Conservation (phyloP, 2,329 filamentous ascomycete species). For the Scolecobasidium constrictum region DNA sequence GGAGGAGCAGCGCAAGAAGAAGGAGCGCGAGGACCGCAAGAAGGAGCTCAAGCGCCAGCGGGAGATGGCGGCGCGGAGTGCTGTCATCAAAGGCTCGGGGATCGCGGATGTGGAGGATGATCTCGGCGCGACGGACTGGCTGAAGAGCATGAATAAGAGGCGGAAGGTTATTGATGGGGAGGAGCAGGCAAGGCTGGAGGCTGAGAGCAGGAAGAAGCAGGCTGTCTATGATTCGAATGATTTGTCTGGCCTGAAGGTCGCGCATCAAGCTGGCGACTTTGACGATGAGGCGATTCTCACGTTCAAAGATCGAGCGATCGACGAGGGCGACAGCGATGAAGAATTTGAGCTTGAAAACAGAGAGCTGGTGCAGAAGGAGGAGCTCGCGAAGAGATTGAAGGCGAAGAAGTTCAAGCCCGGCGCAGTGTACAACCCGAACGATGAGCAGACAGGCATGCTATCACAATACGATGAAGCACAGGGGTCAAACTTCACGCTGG, state of each 20-base stretch:
- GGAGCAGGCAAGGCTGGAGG: conserved; percentile 60
- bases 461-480: conserved; percentile 96
- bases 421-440: conserved; percentile 70
- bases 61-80: conserved; percentile 67
- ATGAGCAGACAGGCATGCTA: conserved; percentile 60
- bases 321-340: conserved; percentile 63
- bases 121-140: conserved; percentile 73
- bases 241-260: conserved; percentile 82
- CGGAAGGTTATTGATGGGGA: conserved; percentile 78
- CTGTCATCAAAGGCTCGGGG: conserved; percentile 69
- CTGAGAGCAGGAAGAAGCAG: conserved; percentile 59
- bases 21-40: conserved; percentile 67
- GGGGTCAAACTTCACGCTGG: conserved; percentile 89
- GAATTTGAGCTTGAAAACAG: conserved; percentile 84
- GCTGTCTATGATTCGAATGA: conserved; percentile 78
- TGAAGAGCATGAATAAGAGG: conserved; percentile 82
- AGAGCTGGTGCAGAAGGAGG: conserved; percentile 60
- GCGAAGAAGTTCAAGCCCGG: conserved; percentile 76
- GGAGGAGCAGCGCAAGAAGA: conserved; percentile 62
- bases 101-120: conserved; percentile 64
- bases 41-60: conserved; percentile 78
- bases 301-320: conserved; percentile 83
- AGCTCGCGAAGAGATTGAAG: conserved; percentile 63
- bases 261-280: conserved; percentile 73
- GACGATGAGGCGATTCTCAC: conserved; percentile 82